These are phyloP conservation scores for Cymbidium sinense DNA, from an alignment of 106 monocot genomes.

Conservation along the genomic window DNA sequence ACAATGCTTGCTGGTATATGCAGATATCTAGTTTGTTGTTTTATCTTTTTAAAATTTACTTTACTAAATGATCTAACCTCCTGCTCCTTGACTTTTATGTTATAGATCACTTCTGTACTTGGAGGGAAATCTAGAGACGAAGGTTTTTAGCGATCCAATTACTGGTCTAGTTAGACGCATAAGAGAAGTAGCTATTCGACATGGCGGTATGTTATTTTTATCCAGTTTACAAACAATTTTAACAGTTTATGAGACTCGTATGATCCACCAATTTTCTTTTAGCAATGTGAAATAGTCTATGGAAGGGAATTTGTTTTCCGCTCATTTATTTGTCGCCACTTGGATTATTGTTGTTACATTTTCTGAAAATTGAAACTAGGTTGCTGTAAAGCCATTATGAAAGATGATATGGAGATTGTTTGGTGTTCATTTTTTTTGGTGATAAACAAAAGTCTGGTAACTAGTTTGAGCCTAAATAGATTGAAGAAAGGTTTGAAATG, in stretches of 20 bases:
- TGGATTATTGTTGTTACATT: neutral
- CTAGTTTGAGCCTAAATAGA: neutral
- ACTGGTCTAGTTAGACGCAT: slow-evolving; percentile 10
- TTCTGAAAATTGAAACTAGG: neutral
- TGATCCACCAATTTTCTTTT: neutral
- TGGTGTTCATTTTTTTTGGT: too few relatives aligned
- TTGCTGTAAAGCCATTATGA: neutral
- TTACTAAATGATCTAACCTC: neutral
- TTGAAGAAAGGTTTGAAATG: neutral
- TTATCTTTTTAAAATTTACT: neutral
- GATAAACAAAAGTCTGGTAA: too few relatives aligned
- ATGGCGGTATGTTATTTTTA: slow-evolving; percentile 1
- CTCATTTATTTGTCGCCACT: neutral
- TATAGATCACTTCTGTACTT: slow-evolving; percentile 9
- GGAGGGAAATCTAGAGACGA: slow-evolving; percentile 10
- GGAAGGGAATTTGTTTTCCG: neutral
- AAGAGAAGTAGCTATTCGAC: slow-evolving; percentile 7
- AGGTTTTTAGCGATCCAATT: slow-evolving; percentile 14
- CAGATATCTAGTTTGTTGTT: neutral
- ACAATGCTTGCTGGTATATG: neutral
- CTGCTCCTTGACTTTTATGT: neutral
- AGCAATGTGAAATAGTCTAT: neutral
- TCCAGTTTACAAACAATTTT: neutral
- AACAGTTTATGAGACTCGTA: neutral
- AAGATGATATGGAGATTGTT: neutral